These are phyloP conservation scores for Scheffersomyces coipomensis DNA, from an alignment of 805 yeast species.

Conservation along the genomic window DNA sequence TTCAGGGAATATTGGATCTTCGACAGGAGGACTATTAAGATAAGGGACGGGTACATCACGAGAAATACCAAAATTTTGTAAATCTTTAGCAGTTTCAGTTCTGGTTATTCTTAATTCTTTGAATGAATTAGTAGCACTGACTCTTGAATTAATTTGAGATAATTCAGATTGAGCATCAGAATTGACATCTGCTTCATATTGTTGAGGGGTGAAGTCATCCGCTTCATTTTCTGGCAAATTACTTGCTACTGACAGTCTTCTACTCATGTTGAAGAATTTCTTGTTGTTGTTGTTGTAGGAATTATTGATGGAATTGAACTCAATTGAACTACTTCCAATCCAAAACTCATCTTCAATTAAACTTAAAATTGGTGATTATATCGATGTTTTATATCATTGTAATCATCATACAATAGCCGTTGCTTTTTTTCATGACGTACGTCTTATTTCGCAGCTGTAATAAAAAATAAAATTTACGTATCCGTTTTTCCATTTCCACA, in stretches of 20 bases:
- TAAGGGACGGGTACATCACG: constrained; percentile 55
- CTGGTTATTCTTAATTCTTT: constrained; percentile 16
- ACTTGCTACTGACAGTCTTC: no score
- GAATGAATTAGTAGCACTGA: not conserved
- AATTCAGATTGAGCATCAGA: constrained; percentile 48
- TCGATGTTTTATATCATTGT: no score
- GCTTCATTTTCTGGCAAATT: not conserved
- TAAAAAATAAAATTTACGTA: not conserved
- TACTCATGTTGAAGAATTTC: no score
- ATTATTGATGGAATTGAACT: no score
- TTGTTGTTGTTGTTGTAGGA: no score
- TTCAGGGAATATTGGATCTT: constrained; percentile 83
- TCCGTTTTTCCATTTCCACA: not conserved
- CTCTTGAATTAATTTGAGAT: constrained; percentile 18
- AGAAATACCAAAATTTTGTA: constrained; percentile 61
- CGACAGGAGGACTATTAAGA: constrained; percentile 43
- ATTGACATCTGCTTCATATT: constrained; percentile 7
- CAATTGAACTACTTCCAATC: no score
- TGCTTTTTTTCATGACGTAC: no score
- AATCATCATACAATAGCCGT: no score
- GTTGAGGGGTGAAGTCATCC: not conserved
- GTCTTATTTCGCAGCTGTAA: no score
- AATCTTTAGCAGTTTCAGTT: constrained; percentile 74
- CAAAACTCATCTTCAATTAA: no score
- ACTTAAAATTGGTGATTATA: no score